Evolutionary conservation across 1,139 yeast species (phyloP).

Genomic region (Geotrichum carabidarum): DNA sequence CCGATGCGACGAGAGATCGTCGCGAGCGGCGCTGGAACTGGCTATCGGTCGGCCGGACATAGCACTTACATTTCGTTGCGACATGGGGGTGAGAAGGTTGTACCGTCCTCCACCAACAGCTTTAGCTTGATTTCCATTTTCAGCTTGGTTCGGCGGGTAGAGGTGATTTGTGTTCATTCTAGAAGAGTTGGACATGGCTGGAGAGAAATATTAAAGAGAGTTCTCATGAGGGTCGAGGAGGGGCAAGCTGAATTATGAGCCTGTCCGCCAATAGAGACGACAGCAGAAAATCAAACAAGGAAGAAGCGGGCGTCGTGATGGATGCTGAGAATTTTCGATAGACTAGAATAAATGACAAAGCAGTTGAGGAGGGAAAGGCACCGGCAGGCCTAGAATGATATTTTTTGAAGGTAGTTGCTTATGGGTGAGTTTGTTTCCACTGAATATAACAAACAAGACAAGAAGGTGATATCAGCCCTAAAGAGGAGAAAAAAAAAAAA

Average conservation of each 20-base stretch:
- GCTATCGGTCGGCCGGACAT: constrained; percentile 12
- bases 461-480: neutral
- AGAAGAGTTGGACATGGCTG: constrained; percentile 17
- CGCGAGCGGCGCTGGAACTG: constrained; percentile 20
- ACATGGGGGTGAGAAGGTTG: constrained; percentile 9
- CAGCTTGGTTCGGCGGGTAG: neutral
- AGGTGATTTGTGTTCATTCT: constrained; percentile 15
- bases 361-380: neutral
- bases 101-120: neutral
- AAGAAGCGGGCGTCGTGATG: too few relatives aligned
- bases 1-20: constrained; percentile 27
- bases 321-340: too few relatives aligned
- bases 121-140: neutral
- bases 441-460: neutral
- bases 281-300: neutral
- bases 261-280: neutral
- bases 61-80: constrained; percentile 15
- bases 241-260: neutral
- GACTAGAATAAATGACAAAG: too few relatives aligned
- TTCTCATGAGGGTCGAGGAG: constrained; percentile 9
- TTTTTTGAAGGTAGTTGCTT: neutral
- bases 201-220: constrained; percentile 1
- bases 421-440: neutral
- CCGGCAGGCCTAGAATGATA: neutral
- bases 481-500: too few relatives aligned